Percentiles rank a stretch among this genome's conserved stretches.
Conservation (phyloP, 2,329 filamentous ascomycete species). For the Aspergillus sp. region DNA sequence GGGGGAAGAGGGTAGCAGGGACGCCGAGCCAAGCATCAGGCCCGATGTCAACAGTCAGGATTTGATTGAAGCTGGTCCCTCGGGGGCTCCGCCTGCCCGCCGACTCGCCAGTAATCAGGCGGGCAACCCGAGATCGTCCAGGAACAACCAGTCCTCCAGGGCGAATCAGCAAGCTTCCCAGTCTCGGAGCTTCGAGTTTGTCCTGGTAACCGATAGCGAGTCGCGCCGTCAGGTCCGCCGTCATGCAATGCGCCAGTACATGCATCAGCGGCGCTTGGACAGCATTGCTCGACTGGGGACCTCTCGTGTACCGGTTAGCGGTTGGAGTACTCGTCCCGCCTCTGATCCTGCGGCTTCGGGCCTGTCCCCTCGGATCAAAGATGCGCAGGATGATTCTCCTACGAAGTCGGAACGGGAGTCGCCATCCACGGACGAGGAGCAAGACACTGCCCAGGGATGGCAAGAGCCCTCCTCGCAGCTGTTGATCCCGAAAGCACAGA, state of each 20-base stretch:
- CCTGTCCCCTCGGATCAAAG: slow-evolving; percentile 13
- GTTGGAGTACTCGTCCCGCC: slow-evolving; percentile 21
- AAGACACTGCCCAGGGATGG: slow-evolving; percentile 1
- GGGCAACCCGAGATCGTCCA: slow-evolving; percentile 7
- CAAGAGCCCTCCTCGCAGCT: slow-evolving; percentile 4
- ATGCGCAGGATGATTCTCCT: slow-evolving; percentile 7
- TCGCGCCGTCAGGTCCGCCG: slow-evolving; percentile 34
- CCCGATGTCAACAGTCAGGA: slow-evolving; percentile 7
- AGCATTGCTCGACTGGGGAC: slow-evolving; percentile 32
- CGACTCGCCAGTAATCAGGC: slow-evolving; percentile 10
- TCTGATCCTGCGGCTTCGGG: slow-evolving; percentile 6
- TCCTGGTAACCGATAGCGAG: slow-evolving; percentile 32
- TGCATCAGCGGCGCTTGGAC: slow-evolving; percentile 33
- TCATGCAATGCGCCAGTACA: slow-evolving; percentile 38
- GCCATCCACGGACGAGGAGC: slow-evolving; percentile 11
- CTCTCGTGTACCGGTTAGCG: slow-evolving; percentile 25
- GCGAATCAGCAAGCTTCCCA: slow-evolving; percentile 13
- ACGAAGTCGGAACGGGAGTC: slow-evolving; percentile 5
- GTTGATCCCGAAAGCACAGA: slow-evolving; percentile 11
- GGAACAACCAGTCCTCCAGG: slow-evolving; percentile 4
- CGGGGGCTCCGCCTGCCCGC: slow-evolving; percentile 5
- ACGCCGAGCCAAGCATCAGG: slow-evolving; percentile 8
- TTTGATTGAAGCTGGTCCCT: slow-evolving; percentile 1
- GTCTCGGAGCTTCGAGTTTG: slow-evolving; percentile 32
- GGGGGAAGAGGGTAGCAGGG: slow-evolving; percentile 25